Base-by-base conservation (phyloP, 2,329 filamentous ascomycete genomes). In the Harringtonia lauricola region DNA sequence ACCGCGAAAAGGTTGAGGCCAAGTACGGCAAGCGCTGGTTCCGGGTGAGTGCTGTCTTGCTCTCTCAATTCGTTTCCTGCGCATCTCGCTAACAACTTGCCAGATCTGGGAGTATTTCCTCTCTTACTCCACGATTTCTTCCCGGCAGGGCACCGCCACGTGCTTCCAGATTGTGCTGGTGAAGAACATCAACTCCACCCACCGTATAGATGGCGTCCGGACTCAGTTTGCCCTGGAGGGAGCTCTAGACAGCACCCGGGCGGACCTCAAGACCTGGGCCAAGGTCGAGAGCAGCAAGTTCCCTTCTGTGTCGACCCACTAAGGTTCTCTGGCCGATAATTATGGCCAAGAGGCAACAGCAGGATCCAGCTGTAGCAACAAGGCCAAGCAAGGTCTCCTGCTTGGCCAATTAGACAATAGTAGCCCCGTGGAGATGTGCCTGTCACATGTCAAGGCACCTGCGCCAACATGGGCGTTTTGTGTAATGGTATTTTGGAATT, bases 1-100 rank as follows among this genome's bases (percentile, higher is more conserved):
- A 96, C 75, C 73, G 76, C 54, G 86, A 94, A 47, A 94, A 94
- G 71, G 85, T 95, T 49, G 78, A 84, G 64, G 87, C 85, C 59
- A 96, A 95, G 75, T 96, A 96, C 61, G 92, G 92, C 58, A 81
- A 83, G 60, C 76, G 86, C 59, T 98, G 92, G 92, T 98, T 86
- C 78, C 81, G 90, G 64, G 85, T 89, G 74, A 70, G 83, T 72
- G 31, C 24, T 48, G 43, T 40, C 22, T 43, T 37, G 17, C 33
- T 21, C 21, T 36, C 8, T 24, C 13, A 15, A 15, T 13, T 18
- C 3, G n/a, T n/a, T n/a, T n/a, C 41, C n/a, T 19, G 18, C 28
- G 2, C 18, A 18, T 30, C 18, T n/a, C n/a, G 22, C 12, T 22
- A 15, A 30, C 34, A 18, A 41, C 35, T 14, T 7, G 13, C n/a